These are phyloP conservation scores for Cucurbita pepo DNA, from an alignment of 306 rosid species.

Conservation along the genomic window DNA sequence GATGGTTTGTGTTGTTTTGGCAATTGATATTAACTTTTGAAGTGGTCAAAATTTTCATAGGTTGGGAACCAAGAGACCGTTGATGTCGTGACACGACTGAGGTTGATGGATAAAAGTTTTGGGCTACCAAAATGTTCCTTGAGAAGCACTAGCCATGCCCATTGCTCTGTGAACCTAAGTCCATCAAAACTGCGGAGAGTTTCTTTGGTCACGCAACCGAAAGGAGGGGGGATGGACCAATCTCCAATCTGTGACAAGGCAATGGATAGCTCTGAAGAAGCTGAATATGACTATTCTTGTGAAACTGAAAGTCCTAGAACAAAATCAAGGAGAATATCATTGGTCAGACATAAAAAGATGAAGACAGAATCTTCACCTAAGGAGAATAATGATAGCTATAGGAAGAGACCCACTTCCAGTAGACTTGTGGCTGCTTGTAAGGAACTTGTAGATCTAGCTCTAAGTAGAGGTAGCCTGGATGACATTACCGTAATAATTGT, in stretches of 20 bases:
- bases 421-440: constrained; percentile 41
- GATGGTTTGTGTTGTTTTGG: not conserved
- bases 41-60: constrained; percentile 10
- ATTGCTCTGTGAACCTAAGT: constrained; percentile 25
- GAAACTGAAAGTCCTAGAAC: constrained; percentile 35
- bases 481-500: constrained; percentile 52
- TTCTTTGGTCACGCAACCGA: constrained; percentile 24
- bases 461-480: constrained; percentile 41
- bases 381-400: constrained; percentile 12
- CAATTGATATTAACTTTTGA: not conserved
- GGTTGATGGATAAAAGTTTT: constrained; percentile 15
- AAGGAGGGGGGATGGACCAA: not conserved
- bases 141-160: not conserved
- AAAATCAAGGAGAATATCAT: constrained; percentile 32
- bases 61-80: constrained; percentile 48
- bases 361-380: constrained; percentile 21
- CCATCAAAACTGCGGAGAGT: constrained; percentile 39
- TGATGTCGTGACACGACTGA: constrained; percentile 20
- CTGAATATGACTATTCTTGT: constrained; percentile 15
- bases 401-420: constrained; percentile 9
- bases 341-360: constrained; percentile 17
- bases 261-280: constrained; percentile 8
- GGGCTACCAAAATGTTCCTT: constrained; percentile 12
- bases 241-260: constrained; percentile 19
- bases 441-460: constrained; percentile 47